Percentiles rank a stretch among this genome's conserved stretches.
Evolutionary conservation across 257 asterid genomes (phyloP).

Genomic region (Ajuga chamaepitys): DNA sequence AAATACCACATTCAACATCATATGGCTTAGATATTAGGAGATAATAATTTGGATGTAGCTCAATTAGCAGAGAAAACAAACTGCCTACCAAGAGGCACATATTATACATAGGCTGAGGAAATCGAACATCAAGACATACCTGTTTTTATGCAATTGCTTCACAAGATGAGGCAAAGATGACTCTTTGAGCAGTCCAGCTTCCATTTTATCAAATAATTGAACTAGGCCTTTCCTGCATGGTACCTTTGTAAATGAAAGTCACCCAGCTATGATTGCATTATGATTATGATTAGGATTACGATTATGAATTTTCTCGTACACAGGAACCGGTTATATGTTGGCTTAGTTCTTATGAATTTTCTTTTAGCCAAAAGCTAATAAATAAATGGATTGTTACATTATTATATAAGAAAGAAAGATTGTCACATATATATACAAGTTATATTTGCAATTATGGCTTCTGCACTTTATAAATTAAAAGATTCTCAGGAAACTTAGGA

Average conservation of each 20-base stretch:
- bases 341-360: not conserved
- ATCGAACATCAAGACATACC: constrained; percentile 27
- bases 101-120: not conserved
- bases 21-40: not conserved
- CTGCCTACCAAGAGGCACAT: not conserved
- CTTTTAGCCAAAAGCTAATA: too few relatives aligned
- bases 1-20: not conserved
- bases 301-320: not conserved
- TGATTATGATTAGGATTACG: too few relatives aligned
- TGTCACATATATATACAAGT: not conserved
- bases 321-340: not conserved
- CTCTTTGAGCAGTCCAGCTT: constrained; percentile 52
- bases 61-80: not conserved
- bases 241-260: constrained; percentile 13
- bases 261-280: not conserved
- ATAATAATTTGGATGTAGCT: not conserved
- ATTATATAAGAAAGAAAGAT: too few relatives aligned
- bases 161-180: constrained; percentile 48
- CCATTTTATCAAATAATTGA: constrained; percentile 65
- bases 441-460: not conserved
- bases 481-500: not conserved
- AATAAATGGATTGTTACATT: too few relatives aligned
- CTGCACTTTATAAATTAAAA: not conserved
- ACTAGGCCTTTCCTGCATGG: constrained; percentile 77
- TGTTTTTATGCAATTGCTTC: constrained; percentile 59